Evolutionary conservation across 768 basidiomycete species (phyloP).

Genomic region (Tulasnella sp.): DNA sequence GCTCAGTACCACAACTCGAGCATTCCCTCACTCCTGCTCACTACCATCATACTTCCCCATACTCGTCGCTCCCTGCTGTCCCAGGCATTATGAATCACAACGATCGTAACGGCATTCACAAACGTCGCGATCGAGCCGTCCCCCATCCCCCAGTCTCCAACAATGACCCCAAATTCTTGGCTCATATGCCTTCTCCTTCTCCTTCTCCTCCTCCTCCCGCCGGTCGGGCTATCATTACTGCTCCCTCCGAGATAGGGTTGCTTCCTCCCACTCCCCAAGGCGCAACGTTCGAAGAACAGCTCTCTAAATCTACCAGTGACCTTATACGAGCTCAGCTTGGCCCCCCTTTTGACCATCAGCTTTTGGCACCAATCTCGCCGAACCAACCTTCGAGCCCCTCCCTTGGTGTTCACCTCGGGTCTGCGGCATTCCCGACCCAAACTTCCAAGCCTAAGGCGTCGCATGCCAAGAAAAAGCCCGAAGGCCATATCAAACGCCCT

Average conservation of each 20-base stretch:
- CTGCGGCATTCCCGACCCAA: background rate
- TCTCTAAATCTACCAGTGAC: background rate
- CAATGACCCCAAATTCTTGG: background rate
- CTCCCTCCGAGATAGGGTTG: background rate
- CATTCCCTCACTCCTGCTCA: background rate
- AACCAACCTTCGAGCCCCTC: background rate
- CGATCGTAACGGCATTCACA: background rate
- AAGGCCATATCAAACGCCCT: conserved; percentile 46
- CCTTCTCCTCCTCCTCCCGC: background rate
- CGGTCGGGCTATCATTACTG: background rate
- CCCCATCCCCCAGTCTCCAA: background rate
- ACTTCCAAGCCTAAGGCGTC: conserved; percentile 17
- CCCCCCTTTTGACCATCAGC: background rate
- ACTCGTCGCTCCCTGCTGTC: background rate
- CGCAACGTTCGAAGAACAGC: background rate
- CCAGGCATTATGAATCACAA: background rate
- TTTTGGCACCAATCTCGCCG: background rate
- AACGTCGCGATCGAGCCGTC: background rate
- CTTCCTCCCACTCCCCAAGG: background rate
- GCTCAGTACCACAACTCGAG: background rate
- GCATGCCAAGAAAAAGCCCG: conserved; percentile 29
- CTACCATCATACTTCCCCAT: background rate
- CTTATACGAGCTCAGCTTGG: background rate
- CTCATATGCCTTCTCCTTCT: background rate
- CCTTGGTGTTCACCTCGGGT: background rate